Base-by-base conservation (phyloP, 306 rosid genomes). In the Canavalia gladiata region DNA sequence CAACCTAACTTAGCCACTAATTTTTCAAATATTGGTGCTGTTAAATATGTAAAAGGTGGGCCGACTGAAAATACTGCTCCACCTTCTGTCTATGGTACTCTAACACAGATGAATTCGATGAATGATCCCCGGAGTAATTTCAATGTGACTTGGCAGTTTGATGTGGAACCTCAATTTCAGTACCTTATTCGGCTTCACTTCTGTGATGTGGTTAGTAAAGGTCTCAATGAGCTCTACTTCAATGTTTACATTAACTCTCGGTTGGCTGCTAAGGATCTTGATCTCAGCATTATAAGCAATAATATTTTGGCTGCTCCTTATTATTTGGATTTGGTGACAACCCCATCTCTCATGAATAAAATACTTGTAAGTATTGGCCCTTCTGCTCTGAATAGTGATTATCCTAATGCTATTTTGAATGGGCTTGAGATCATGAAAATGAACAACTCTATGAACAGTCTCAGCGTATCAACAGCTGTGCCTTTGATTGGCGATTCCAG, bases 401-500 rank as follows among this genome's bases (percentile, higher is more conserved):
- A 82, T 72, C 97, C 99, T 33, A 89, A 90, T 78, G 99, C 94
- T 60, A 95, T 95, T 77, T 81, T 95, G 60, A 95, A 95, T 89
- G 99, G 99, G 47, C 87, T 95, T 67, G 99, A 95, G 90, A 88
- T 95, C 69, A 86, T 95, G 97, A 95, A 95, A 88, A 85, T 95
- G 88, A 93, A 85, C 89, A 90, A 91, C 67, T 84, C 99, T 58
- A 71, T n/a, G 74, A 90, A 94, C 63, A 89, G 95, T 81, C 95
- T 93, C 58, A 79, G 93, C 73, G 88, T 67, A 60, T 82, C 81
- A 43, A 68, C 72, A 41, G 51, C 78, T 7, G 75, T 52, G 60
- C 47, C 79, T 74, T 1, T 13, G 62, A 12, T 43, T 1, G 33
- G 76, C 68, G 33, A 35, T 79, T 66, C 87, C 55, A 63, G 63